Base-by-base conservation (phyloP, 192 early-diverging fungal species). In the Rhizophagus clarus region DNA sequence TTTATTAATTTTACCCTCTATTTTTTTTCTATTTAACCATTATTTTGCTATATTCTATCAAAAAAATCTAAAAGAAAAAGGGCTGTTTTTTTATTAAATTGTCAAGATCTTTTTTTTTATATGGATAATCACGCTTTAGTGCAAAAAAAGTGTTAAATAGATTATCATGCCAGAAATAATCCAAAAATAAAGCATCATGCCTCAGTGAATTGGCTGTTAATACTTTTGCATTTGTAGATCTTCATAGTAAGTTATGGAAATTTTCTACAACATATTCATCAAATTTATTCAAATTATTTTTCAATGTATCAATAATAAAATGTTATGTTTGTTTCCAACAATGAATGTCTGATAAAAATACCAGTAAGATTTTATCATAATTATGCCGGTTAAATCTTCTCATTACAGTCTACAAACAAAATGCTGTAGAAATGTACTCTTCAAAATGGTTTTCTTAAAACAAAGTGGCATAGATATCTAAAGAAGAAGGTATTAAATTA, bases 31-130 rank as follows among this genome's bases (percentile, higher is more conserved):
- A 69, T n/a, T 34, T 40, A 14, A 20, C 34, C 34, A 37, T 69
- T 22, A 40, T 69, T 37, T 14, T 69, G 40, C 22, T 6, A 69
- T 34, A 69, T 34, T 37, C 40, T 9, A 37, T 69, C 67, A 69
- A 69, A 69, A 69, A 69, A 69, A 69, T 69, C 67, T 32, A 69
- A 69, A 34, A 69, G 67, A 69, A 69, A 69, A 20, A 69, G 17
- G 14, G 66, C 66, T 17, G 32, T 40, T 7, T 32, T 40, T 69
- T 69, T 22, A 69, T 22, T 69, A 69, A 40, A 34, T 69, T 22
- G 40, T 69, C 67, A 42, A 69, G 67, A 34, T 69, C 67, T 69
- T 69, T 69, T 69, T 69, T 69, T 69, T 11, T 68, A 68, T 68
- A 68, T 20, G 66, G 28, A 66, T 68, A 68, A 68, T 68, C 31